Evolutionary conservation across 352 stramenopile species (phyloP).

Genomic region (Phytophthora aleatoria): DNA sequence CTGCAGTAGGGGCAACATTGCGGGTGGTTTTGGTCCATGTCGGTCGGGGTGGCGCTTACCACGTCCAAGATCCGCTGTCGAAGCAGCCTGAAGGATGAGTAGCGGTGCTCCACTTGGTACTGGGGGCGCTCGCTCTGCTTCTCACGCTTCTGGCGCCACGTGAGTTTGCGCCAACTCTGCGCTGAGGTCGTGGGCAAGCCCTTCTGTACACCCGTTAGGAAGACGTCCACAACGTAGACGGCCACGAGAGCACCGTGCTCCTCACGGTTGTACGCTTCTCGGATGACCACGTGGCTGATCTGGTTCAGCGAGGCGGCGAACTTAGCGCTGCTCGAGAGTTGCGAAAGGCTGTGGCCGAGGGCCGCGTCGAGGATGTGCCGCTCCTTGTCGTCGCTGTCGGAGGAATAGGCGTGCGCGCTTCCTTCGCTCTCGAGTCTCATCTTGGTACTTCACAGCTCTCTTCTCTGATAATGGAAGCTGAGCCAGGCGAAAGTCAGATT

Average conservation of each 20-base stretch:
- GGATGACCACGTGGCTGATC: slow-evolving; percentile 54
- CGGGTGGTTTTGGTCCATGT: slow-evolving; percentile 34
- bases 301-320: slow-evolving; percentile 61
- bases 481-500: background rate
- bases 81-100: slow-evolving; percentile 53
- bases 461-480: slow-evolving; percentile 9
- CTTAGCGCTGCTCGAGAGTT: slow-evolving; percentile 55
- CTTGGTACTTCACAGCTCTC: slow-evolving; percentile 4
- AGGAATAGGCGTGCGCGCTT: background rate
- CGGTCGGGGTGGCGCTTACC: slow-evolving; percentile 10
- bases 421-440: slow-evolving; percentile 11
- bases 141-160: slow-evolving; percentile 7
- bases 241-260: slow-evolving; percentile 34
- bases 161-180: slow-evolving; percentile 1
- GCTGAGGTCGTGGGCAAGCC: slow-evolving; percentile 38
- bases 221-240: slow-evolving; percentile 60
- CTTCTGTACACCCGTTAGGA: slow-evolving; percentile 45
- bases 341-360: slow-evolving; percentile 30
- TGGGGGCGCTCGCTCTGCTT: slow-evolving; percentile 6
- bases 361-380: slow-evolving; percentile 18
- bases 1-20: slow-evolving; percentile 60
- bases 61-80: slow-evolving; percentile 38
- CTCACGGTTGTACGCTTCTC: slow-evolving; percentile 30
- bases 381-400: slow-evolving; percentile 9
- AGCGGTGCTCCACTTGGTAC: slow-evolving; percentile 59